Percentiles rank a stretch among this genome's conserved stretches.
Conservation (phyloP, 805 yeast species). For the Tetrapisispora taiwanensis region DNA sequence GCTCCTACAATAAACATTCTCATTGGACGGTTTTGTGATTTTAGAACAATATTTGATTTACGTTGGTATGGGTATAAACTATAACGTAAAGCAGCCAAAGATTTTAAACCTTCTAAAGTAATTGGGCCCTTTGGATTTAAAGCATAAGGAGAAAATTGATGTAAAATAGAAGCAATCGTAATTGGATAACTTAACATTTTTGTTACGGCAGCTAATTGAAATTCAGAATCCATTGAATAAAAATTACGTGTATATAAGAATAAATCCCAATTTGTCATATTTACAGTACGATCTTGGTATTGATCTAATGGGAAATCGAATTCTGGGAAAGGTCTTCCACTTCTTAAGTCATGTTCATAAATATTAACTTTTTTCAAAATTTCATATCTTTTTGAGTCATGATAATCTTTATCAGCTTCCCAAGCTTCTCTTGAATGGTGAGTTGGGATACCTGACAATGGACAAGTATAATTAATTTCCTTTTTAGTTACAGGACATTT, state of each 20-base stretch:
- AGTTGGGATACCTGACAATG: constrained; percentile 91
- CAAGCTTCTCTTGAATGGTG: constrained; percentile 87
- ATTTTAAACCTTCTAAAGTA: constrained; percentile 85
- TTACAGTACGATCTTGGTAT: constrained; percentile 63
- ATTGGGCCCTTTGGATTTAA: constrained; percentile 78
- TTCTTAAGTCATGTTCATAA: constrained; percentile 88
- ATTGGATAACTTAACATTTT: constrained; percentile 89
- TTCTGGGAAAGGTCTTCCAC: constrained; percentile 91
- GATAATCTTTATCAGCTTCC: constrained; percentile 71
- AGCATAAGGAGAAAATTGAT: constrained; percentile 76
- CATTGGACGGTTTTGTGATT: constrained; percentile 75
- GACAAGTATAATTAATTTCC: constrained; percentile 79
- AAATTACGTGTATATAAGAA: constrained; percentile 87
- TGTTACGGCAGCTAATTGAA: constrained; percentile 89
- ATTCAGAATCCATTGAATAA: constrained; percentile 93
- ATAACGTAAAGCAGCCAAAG: constrained; percentile 85
- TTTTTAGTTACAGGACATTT: constrained; percentile 82
- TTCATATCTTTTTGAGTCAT: constrained; percentile 54
- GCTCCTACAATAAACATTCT: constrained; percentile 87
- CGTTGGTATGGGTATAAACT: constrained; percentile 58
- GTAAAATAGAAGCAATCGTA: constrained; percentile 75
- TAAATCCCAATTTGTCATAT: constrained; percentile 82
- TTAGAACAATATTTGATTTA: constrained; percentile 29
- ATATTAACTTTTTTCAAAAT: constrained; percentile 76
- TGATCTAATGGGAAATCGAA: constrained; percentile 84